Conservation (phyloP, 768 basidiomycete species). For the Pleurotus salmoneostramineus region DNA sequence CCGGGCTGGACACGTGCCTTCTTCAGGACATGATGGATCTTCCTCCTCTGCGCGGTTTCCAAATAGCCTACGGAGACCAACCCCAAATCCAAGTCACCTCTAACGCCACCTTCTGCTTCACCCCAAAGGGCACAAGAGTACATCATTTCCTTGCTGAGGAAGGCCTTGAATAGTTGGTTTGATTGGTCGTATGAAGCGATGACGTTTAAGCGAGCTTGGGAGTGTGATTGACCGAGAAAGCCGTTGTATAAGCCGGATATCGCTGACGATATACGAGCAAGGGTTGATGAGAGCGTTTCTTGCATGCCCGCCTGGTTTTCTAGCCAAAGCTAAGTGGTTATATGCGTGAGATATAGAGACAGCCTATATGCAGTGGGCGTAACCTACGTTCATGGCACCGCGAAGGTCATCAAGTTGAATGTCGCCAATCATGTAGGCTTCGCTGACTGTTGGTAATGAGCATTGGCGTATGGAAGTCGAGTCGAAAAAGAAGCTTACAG, state of each 20-base stretch:
- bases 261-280: slow-evolving; percentile 53
- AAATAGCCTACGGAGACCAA: slow-evolving; percentile 56
- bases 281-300: slow-evolving; percentile 50
- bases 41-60: slow-evolving; percentile 79
- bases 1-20: slow-evolving; percentile 77
- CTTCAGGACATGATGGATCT: slow-evolving; percentile 77
- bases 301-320: slow-evolving; percentile 62
- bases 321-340: slow-evolving; percentile 53
- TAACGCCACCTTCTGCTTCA: slow-evolving; percentile 76
- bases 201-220: slow-evolving; percentile 73
- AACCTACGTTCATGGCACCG: slow-evolving; percentile 58
- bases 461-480: background rate
- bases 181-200: slow-evolving; percentile 91
- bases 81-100: slow-evolving; percentile 60
- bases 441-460: slow-evolving; percentile 45
- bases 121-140: slow-evolving; percentile 88
- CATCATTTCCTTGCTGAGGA: slow-evolving; percentile 90
- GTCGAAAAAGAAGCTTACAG: slow-evolving; percentile 38
- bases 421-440: slow-evolving; percentile 74
- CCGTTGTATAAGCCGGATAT: slow-evolving; percentile 65
- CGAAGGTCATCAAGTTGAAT: slow-evolving; percentile 58
- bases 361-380: slow-evolving; percentile 2
- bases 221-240: slow-evolving; percentile 69
- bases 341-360: slow-evolving; percentile 10
- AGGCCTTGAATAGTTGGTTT: slow-evolving; percentile 84